phyloP scores from a whole-genome alignment of 2,329 filamentous ascomycete species.

The Diaporthe sp. region DNA sequence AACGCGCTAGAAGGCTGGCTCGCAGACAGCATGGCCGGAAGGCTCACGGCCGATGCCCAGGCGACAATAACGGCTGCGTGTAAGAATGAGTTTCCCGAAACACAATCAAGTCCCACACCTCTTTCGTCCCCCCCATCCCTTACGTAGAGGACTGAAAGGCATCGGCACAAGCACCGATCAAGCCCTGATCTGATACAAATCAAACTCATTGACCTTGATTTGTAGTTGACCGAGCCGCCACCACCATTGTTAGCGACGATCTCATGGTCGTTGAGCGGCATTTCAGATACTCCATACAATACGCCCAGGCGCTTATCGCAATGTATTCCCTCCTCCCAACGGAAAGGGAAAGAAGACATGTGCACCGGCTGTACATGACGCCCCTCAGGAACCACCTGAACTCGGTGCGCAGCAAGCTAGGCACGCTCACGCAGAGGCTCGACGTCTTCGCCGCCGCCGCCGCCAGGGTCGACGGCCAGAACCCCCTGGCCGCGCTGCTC shows the following conservation, averaged over 20 bases:
- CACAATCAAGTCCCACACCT: neutral
- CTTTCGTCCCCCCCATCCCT: neutral
- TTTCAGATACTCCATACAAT: neutral
- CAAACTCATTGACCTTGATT: neutral
- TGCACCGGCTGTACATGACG: neutral
- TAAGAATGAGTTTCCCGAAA: neutral
- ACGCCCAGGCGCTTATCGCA: neutral
- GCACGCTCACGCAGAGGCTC: neutral
- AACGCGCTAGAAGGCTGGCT: neutral
- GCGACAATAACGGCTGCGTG: neutral
- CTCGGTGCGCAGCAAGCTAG: neutral
- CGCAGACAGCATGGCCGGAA: neutral
- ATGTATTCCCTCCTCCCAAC: neutral
- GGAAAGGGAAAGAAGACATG: neutral
- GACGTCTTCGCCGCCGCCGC: neutral
- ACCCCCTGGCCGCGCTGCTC: neutral
- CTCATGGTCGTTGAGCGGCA: neutral
- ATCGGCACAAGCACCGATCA: neutral
- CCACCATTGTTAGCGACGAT: neutral
- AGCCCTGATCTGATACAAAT: neutral
- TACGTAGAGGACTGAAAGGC: neutral
- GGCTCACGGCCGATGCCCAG: neutral
- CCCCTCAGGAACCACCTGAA: neutral
- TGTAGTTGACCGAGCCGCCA: neutral
- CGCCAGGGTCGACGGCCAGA: neutral